Conservation (phyloP, 2,329 filamentous ascomycete species). For the Pseudogymnoascus sp. region DNA sequence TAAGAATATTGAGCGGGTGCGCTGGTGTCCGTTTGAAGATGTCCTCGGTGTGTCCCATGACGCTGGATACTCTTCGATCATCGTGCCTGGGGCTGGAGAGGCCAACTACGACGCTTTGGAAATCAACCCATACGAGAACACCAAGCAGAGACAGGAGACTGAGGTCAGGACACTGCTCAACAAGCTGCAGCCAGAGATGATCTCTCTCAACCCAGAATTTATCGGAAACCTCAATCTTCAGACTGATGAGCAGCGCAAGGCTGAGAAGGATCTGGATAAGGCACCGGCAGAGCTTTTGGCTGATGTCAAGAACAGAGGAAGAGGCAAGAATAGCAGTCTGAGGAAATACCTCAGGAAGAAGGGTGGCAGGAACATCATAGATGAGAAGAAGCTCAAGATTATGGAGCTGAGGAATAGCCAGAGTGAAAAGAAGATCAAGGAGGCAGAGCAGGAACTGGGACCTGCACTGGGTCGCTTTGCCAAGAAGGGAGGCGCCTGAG, state of each 20-base stretch:
- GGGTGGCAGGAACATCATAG: constrained; percentile 84
- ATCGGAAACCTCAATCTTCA: constrained; percentile 80
- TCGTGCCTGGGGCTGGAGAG: constrained; percentile 92
- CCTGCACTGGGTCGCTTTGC: constrained; percentile 82
- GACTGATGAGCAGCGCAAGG: constrained; percentile 65
- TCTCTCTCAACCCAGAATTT: constrained; percentile 84
- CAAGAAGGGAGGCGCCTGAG: constrained; percentile 42
- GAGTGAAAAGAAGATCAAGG: constrained; percentile 57
- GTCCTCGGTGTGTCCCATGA: constrained; percentile 78
- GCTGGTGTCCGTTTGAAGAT: constrained; percentile 94
- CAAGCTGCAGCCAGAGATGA: constrained; percentile 96
- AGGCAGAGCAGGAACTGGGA: constrained; percentile 66
- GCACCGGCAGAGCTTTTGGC: constrained; percentile 49
- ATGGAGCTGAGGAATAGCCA: constrained; percentile 68
- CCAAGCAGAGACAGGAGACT: constrained; percentile 82
- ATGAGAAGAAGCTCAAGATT: constrained; percentile 82
- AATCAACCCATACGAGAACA: constrained; percentile 88
- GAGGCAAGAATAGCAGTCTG: constrained; percentile 83
- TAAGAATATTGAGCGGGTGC: constrained; percentile 66
- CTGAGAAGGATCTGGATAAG: constrained; percentile 71
- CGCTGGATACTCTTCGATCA: constrained; percentile 77
- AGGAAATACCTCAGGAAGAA: constrained; percentile 88
- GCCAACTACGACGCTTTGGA: constrained; percentile 93
- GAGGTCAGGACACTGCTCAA: constrained; percentile 87
- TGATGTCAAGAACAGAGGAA: constrained; percentile 64